Conservation (phyloP, 768 basidiomycete genomes). For the Coprinellus micaceus region DNA sequence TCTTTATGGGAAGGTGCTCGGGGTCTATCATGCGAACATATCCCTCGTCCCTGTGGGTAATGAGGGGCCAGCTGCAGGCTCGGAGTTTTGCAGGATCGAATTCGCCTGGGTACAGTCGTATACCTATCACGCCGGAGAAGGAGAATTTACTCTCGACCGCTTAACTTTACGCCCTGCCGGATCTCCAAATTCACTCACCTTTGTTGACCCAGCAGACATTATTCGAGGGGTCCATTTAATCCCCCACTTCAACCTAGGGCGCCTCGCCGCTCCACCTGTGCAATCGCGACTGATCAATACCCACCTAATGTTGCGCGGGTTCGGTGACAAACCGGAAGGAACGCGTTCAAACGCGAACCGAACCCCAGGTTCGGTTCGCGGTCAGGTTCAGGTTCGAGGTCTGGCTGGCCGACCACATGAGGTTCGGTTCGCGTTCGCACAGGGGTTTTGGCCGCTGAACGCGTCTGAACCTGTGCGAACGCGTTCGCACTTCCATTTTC, state of each 20-base stretch:
- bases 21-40: background rate
- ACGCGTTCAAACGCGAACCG: too few relatives aligned
- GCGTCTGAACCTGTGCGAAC: too few relatives aligned
- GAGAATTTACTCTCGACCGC: background rate
- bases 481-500: too few relatives aligned
- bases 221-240: background rate
- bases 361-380: too few relatives aligned
- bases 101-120: background rate
- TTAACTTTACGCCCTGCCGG: background rate
- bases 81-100: background rate
- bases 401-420: too few relatives aligned
- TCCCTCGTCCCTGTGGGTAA: background rate
- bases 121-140: background rate
- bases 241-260: background rate
- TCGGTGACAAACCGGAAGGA: too few relatives aligned
- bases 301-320: too few relatives aligned
- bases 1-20: conserved; percentile 5
- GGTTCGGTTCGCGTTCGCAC: too few relatives aligned
- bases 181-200: background rate
- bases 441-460: too few relatives aligned
- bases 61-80: background rate
- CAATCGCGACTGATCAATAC: background rate
- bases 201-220: background rate
- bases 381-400: too few relatives aligned
- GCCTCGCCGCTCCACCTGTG: background rate